Base-by-base conservation (phyloP, 495 filamentous ascomycete genomes). In the Thermochaetoides thermophila region DNA sequence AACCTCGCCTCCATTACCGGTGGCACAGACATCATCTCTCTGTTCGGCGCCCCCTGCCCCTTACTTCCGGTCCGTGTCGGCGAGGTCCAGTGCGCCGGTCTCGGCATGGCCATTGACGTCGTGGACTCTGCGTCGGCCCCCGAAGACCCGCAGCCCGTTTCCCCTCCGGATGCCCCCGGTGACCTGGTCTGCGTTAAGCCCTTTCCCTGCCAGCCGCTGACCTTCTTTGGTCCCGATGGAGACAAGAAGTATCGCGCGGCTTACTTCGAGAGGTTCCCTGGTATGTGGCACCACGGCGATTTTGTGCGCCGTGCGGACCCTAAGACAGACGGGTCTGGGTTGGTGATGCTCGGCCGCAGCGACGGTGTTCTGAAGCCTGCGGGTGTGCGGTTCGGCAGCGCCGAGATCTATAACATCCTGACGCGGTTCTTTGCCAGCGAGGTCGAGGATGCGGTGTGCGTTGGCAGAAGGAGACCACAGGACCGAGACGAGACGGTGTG, bases 281-380 rank as follows among this genome's bases (percentile, higher is more conserved):
- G 51, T 2, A 59, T 92, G 16, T 96, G 87, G 89, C 84, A 93
- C 52, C 89, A 97, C 49, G 89, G 89, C 3, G 89, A 97, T 50
- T 95, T 93, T 46, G 70, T 94, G 10, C 71, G 78, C 6, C 16
- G 63, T 94, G 43, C 69, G 73, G 8, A 3, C 10, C 31, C 28
- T 25, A 1, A n/a, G 0, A 40, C 63, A 12, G 87, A 81, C 0
- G 77, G 81, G 8, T n/a, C n/a, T n/a, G 85, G 84, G 0, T 52
- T 94, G 34, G 55, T 77, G 26, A 89, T 95, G 84, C 63, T 93
- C 0, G 81, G 81, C 4, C 70, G 81, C 12, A 74, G 71, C 20
- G 81, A 87, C 47, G 81, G 81, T 11, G 74, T 85, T 3, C 57
- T 87, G 12, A 87, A 87, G 42, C 81, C 81, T 0, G 68, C 74